Evolutionary conservation across 2,329 filamentous ascomycete species (phyloP), one percentile per base, ranked within the genome.

Genomic region (Colletotrichum nymphaeae): DNA sequence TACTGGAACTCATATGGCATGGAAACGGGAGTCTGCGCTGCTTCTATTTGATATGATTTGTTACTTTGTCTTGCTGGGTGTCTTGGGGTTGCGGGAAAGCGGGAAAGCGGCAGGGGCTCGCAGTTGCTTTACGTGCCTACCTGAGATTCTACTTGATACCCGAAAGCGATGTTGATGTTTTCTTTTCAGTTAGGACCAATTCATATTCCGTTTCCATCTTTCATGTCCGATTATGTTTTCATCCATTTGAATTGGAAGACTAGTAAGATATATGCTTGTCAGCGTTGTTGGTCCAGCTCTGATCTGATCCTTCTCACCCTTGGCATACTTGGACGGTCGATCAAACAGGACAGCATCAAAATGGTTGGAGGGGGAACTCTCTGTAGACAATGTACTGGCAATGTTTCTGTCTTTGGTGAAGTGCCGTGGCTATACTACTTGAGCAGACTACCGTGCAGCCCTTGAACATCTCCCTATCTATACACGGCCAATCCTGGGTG

Each of bases 401-500:
- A 76, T 94, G 94, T 1, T 86, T 84, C 0, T 92, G 93, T 0
- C 93, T 93, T 0, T 94, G 83, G 59, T 90, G 88, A 67, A 93
- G 93, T 0, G 92, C 93, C 2, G 92, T 93, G 4, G 92, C 90
- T 60, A 94, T 93, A 0, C 93, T 92, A 68, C 88, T 91, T 63
- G 94, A 91, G 69, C 91, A 91, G 1, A 93, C 93, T 11, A n/a
- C 19, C 6, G 1, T 9, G n/a, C n/a, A 93, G 86, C 78, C 94
- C 93, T 76, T 94, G 90, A 77, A 91, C 90, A 75, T 92, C 92
- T 89, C 89, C 7, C 22, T 0, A 92, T 94, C 92, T 92, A 94
- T 7, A 88, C 88, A 1, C 16, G 14, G 14, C 19, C 8, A 49
- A 22, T 9, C 42, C 8, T 7, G 12, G 19, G 7, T 22, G 19